Evolutionary conservation across 108 stramenopile genomes (phyloP).

Genomic region (Chaetoceros muelleri): DNA sequence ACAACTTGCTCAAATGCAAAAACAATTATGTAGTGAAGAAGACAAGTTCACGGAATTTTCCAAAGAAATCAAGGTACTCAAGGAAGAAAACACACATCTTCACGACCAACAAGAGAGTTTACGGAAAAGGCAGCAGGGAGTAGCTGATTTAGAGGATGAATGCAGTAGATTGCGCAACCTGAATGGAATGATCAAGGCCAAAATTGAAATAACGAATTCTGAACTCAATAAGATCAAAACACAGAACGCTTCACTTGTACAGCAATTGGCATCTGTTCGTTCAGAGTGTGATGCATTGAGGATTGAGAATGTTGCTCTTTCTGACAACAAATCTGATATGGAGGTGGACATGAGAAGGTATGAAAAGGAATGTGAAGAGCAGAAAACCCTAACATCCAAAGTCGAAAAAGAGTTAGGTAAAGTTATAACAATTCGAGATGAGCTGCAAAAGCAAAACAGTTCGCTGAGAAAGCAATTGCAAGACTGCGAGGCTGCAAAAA

Average conservation of each 20-base stretch:
- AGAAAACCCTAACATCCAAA: not conserved
- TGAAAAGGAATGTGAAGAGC: not conserved
- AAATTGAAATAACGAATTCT: not conserved
- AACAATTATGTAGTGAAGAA: too few species aligned
- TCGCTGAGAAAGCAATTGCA: too few species aligned
- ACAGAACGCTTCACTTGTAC: not conserved
- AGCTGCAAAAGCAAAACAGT: too few species aligned
- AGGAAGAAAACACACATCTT: too few species aligned
- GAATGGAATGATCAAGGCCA: not conserved
- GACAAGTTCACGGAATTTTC: too few species aligned
- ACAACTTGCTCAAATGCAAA: too few species aligned
- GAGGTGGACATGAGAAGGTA: not conserved
- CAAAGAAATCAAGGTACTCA: too few species aligned
- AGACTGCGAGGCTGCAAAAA: too few species aligned
- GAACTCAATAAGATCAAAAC: not conserved
- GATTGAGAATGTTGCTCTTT: not conserved
- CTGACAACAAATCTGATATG: not conserved
- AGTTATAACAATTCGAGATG: too few species aligned
- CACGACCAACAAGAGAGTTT: not conserved
- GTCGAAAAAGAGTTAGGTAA: not conserved
- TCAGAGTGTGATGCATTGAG: not conserved
- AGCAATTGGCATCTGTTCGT: not conserved
- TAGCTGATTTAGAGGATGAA: not conserved
- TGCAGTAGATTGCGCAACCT: not conserved
- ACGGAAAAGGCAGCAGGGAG: not conserved